Base-by-base conservation (phyloP, 352 stramenopile species). In the Salisapilia sapeloensis region DNA sequence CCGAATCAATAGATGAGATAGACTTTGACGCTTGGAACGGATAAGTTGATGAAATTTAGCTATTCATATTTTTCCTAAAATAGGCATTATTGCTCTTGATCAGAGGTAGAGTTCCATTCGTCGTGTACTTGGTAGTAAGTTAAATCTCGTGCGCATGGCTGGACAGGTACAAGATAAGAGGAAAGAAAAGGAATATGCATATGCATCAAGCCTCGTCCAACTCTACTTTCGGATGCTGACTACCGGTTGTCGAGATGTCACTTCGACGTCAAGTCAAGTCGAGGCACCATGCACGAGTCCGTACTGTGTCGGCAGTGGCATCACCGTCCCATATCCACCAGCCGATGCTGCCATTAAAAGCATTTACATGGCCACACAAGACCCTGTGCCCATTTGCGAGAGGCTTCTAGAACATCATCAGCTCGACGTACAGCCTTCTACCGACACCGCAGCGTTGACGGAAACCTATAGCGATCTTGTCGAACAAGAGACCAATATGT, bases 141-240 rank as follows among this genome's bases (percentile, higher is more conserved):
- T n/a, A n/a, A n/a, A n/a, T n/a, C n/a, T n/a, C n/a, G n/a, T n/a
- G n/a, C n/a, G n/a, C n/a, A n/a, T n/a, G n/a, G n/a, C n/a, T n/a
- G n/a, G n/a, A n/a, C n/a, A n/a, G n/a, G n/a, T n/a, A n/a, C n/a
- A n/a, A n/a, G n/a, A n/a, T n/a, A n/a, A n/a, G n/a, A n/a, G n/a
- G n/a, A n/a, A n/a, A n/a, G n/a, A n/a, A 44, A 4, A 35, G 38
- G 8, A 50, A 50, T 22, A 48, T 14, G 42, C 25, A 13, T 83
- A 83, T 34, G 67, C 67, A 34, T 42, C 42, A n/a, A 40, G 50
- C n/a, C 56, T 83, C 9, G 61, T 83, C 30, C 38, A 44, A 12
- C 35, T 48, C 26, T 83, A 83, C 38, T 83, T 78, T 23, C 21
- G 16, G 16, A 79, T 83, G 56, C 31, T 83, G 20, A 83, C 54